Percentiles rank a stretch among this genome's conserved stretches.
phyloP scores from a whole-genome alignment of 1,284 basidiomycete species.

The Sporisorium exsertum region DNA sequence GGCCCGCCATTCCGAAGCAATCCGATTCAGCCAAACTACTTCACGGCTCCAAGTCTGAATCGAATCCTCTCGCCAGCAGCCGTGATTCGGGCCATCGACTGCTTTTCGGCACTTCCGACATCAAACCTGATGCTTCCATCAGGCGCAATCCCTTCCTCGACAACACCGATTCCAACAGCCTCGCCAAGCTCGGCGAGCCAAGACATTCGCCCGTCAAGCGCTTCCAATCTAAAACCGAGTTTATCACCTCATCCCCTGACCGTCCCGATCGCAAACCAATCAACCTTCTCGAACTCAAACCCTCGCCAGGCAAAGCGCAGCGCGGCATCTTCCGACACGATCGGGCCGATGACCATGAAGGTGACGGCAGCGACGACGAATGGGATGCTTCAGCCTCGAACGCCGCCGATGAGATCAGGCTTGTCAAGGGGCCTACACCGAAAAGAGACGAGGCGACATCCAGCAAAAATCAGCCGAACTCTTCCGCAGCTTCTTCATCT shows the following conservation, averaged over 20 bases:
- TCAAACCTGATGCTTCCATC: not conserved
- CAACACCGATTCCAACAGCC: slow-evolving; percentile 20
- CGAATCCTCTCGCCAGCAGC: slow-evolving; percentile 2
- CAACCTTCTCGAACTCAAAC: slow-evolving; percentile 48
- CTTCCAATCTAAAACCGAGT: slow-evolving; percentile 38
- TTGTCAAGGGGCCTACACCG: slow-evolving; percentile 25
- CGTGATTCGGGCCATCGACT: slow-evolving; percentile 25
- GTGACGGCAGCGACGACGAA: slow-evolving; percentile 20
- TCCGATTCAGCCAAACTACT: not conserved
- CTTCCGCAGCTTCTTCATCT: not conserved
- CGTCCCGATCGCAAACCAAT: slow-evolving; percentile 50
- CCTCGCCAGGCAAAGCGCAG: slow-evolving; percentile 52
- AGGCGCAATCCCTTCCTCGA: slow-evolving; percentile 30
- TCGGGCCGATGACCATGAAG: slow-evolving; percentile 22
- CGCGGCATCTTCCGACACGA: slow-evolving; percentile 53
- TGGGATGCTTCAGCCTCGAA: slow-evolving; percentile 15
- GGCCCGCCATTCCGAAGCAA: not conserved
- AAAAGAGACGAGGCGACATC: not conserved
- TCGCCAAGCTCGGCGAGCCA: slow-evolving; percentile 39
- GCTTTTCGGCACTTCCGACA: slow-evolving; percentile 21
- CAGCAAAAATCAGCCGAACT: not conserved
- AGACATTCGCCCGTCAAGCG: slow-evolving; percentile 51
- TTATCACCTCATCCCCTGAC: slow-evolving; percentile 39
- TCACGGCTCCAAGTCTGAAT: not conserved
- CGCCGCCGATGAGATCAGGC: slow-evolving; percentile 33